Base-by-base conservation (phyloP, 106 monocot genomes). In the Allium sativum region DNA sequence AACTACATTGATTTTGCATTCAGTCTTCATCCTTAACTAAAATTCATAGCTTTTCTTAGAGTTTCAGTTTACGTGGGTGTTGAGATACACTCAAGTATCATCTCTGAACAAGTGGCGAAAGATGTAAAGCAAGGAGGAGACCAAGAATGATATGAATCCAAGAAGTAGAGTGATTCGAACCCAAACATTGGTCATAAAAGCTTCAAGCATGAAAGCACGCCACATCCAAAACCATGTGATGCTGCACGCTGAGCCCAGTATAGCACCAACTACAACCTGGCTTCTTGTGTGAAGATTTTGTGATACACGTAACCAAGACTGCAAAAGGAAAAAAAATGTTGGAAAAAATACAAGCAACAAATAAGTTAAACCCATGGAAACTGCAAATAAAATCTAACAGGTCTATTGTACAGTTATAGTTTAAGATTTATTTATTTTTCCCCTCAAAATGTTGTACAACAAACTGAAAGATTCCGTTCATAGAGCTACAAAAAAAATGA, bases 301-400 rank as follows among this genome's bases (percentile, higher is more conserved):
- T 0, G 87, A 91, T 40, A 98, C 77, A 17, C 96, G 79, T 21
- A 98, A 71, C 79, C 82, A 98, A 13, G 91, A 71, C 96, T 98
- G 76, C 53, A 70, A 54, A 54, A 13, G 31, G 31, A 31, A 0
- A 31, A 31, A 5, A 31, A 31, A 31, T 31, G 2, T 31, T 2
- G 2, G 4, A 31, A 5, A 5, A 31, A 31, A 5, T 1, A 31
- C 31, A 1, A 5, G 31, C 31, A 31, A 3, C 31, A 31, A 31
- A 31, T 31, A 31, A 31, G 31, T 31, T 31, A 31, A 31, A 31
- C 31, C 31, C 31, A 31, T 31, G 31, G 31, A 31, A 31, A 31
- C 31, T 31, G 31, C 31, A 31, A 31, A 31, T 31, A 2, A 31
- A 31, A 31, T 31, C 31, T 2, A 31, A 31, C 4, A 5, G 31